Base-by-base conservation (phyloP, 2,329 filamentous ascomycete species). In the Arthrobotrys entomopaga region DNA sequence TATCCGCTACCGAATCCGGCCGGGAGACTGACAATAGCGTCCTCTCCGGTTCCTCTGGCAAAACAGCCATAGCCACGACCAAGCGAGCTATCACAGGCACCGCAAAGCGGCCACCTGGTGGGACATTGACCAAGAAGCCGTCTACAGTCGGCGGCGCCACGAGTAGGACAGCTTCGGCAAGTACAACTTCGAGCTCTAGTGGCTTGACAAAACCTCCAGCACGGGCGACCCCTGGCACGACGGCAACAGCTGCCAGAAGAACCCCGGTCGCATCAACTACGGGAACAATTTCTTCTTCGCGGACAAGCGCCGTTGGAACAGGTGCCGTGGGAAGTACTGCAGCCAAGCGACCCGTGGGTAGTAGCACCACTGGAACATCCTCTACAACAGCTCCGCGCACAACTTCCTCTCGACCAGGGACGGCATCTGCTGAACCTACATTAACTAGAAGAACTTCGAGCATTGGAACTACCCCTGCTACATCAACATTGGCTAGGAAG, bases 121-220 rank as follows among this genome's bases (percentile, higher is more conserved):
- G 71, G 60, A 75, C 71, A n/a, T 57, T 75, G 46, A 34, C 71
- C 2, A 75, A 69, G 52, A 70, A 70, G 54, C 64, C 71, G 29
- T 74, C 70, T 1, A 74, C 70, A 15, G 52, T 74, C 19, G 29
- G n/a, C n/a, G 69, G 70, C 42, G 34, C 70, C 26, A 40, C 46
- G 19, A 54, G 38, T 20, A 63, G 53, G 34, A 53, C 64, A 3
- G 26, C 70, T n/a, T 42, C 70, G 11, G 40, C 66, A 24, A 43
- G 46, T 49, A 57, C 54, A 15, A 20, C 46, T 38, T 29, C 63
- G 11, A 57, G 53, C 40, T 64, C 70, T 38, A 34, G 63, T 26
- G 63, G 63, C 16, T 52, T 74, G 22, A 43, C 63, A 10, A 74
- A 74, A 63, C 70, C 70, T 61, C 70, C 70, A 29, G 22, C 70